Conservation (phyloP, 306 rosid species). For the Rubus parviflorus region DNA sequence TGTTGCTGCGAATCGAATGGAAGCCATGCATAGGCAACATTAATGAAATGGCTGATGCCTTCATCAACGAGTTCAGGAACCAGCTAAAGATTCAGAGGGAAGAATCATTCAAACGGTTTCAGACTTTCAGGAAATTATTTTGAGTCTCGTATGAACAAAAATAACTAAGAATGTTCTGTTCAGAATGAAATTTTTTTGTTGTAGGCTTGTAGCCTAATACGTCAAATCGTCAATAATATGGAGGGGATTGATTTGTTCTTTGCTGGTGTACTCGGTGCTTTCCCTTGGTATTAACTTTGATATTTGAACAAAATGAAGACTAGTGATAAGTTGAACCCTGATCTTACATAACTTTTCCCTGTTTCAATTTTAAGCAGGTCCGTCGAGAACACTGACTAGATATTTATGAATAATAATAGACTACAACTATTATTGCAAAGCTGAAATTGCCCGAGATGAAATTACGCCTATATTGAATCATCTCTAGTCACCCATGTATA, state of each 20-base stretch:
- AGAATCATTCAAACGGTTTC: slow-evolving; percentile 44
- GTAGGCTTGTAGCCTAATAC: neutral
- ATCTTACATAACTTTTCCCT: neutral
- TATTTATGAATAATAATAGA: neutral
- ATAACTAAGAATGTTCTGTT: neutral
- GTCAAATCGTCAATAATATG: neutral
- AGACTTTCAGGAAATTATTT: slow-evolving; percentile 42
- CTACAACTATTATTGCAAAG: neutral
- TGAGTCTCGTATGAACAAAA: neutral
- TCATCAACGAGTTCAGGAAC: slow-evolving; percentile 55
- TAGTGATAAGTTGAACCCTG: neutral
- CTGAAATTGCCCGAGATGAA: slow-evolving; percentile 7
- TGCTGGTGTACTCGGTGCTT: neutral
- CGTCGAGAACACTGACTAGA: neutral
- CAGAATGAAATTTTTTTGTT: neutral
- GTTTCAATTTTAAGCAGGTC: neutral
- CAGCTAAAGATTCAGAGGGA: slow-evolving; percentile 56
- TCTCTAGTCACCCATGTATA: slow-evolving; percentile 35
- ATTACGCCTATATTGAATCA: slow-evolving; percentile 25
- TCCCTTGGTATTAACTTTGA: too few species aligned
- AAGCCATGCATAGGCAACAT: too few species aligned
- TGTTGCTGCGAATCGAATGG: too few species aligned
- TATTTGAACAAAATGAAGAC: neutral
- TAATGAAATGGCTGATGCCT: slow-evolving; percentile 54
- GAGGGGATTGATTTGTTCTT: neutral